Conservation (phyloP, 2,329 filamentous ascomycete species). For the Aspergillus sp. region DNA sequence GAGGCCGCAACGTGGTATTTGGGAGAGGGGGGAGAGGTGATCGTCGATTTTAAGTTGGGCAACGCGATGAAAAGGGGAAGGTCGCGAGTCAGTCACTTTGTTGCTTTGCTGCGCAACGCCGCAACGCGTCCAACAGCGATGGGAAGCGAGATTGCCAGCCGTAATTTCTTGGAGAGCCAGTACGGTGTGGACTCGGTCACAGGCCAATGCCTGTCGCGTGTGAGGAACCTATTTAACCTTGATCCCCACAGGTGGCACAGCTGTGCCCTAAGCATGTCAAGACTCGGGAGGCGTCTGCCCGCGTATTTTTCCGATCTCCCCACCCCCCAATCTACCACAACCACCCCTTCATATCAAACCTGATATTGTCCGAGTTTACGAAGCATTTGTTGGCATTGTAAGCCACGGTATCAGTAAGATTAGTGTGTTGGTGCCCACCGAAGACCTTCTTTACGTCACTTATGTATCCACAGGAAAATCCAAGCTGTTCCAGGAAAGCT, state of each 20-base stretch:
- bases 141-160: background rate
- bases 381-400: too few species aligned
- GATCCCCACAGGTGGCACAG: background rate
- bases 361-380: too few species aligned
- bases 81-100: background rate
- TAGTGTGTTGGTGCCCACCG: too few species aligned
- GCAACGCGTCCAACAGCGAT: background rate
- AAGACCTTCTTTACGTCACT: too few species aligned
- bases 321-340: too few species aligned
- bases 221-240: background rate
- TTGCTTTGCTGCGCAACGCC: background rate
- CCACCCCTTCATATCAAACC: too few species aligned
- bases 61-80: background rate
- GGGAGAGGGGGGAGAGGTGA: background rate
- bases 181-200: background rate
- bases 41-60: background rate
- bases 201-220: background rate
- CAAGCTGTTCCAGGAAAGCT: too few species aligned
- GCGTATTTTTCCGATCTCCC: too few species aligned
- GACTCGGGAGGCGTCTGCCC: too few species aligned
- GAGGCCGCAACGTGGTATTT: background rate
- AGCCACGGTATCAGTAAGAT: too few species aligned
- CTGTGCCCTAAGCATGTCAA: too few species aligned
- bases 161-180: background rate
- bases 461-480: too few species aligned